Conservation (phyloP, 805 yeast genomes). For the Naumovozyma baii region DNA sequence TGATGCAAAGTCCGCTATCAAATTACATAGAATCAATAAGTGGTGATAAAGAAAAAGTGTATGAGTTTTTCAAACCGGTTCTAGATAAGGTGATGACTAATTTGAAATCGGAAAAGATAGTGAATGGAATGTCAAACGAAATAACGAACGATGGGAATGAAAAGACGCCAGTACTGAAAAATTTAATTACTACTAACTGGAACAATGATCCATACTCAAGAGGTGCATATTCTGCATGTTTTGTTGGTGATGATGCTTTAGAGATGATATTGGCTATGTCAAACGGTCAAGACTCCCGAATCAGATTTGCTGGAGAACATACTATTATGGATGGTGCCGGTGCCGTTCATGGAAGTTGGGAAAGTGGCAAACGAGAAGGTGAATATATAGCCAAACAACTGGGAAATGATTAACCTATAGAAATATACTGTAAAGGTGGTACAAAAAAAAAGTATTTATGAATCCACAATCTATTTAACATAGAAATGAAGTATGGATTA, state of each 20-base stretch:
- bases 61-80: conserved; percentile 49
- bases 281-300: conserved; percentile 41
- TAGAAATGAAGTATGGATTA: no score
- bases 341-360: conserved; percentile 86
- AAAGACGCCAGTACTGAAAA: conserved; percentile 31
- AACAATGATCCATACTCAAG: conserved; percentile 65
- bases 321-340: conserved; percentile 81
- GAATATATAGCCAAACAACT: conserved; percentile 22
- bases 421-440: no score
- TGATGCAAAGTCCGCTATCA: conserved; percentile 69
- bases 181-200: conserved; percentile 58
- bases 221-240: conserved; percentile 75
- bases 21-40: conserved; percentile 44
- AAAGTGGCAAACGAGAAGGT: conserved; percentile 59
- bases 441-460: no score
- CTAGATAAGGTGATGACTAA: conserved; percentile 19
- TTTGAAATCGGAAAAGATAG: conserved; percentile 10
- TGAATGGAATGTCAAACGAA: conserved; percentile 3
- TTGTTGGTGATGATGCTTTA: conserved; percentile 60
- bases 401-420: no score
- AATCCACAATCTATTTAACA: no score
- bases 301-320: conserved; percentile 89
- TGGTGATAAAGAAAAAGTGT: conserved; percentile 41
- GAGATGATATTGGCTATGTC: conserved; percentile 52
- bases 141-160: background rate